Percentiles rank a stretch among this genome's conserved stretches.
phyloP scores from a whole-genome alignment of 2,329 filamentous ascomycete species.

The Paraphaeosphaeria minitans region DNA sequence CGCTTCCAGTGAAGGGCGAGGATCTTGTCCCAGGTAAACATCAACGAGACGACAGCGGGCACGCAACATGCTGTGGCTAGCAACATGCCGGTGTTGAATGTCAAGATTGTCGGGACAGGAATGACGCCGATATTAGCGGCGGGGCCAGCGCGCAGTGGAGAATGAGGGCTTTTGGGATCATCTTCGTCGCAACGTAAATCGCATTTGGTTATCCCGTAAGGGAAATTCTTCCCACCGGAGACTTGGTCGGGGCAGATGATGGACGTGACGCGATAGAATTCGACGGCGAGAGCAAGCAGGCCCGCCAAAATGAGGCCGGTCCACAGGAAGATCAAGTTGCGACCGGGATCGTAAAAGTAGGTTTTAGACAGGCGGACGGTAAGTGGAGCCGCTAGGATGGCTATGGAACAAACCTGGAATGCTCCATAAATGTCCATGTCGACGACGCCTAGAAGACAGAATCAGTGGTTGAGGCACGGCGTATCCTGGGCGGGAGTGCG shows the following conservation, averaged over 20 bases:
- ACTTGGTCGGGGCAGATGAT: conserved; percentile 48
- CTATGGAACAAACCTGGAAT: conserved; percentile 70
- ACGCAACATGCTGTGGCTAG: conserved; percentile 69
- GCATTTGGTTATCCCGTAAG: conserved; percentile 53
- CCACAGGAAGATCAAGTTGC: conserved; percentile 72
- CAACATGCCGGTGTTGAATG: conserved; percentile 64
- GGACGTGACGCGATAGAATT: conserved; percentile 64
- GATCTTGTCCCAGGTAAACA: conserved; percentile 69
- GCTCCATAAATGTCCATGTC: conserved; percentile 73
- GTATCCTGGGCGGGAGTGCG: conserved; percentile 5
- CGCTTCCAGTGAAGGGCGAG: conserved; percentile 65
- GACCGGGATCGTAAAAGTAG: conserved; percentile 67
- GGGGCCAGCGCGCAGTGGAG: conserved; percentile 60
- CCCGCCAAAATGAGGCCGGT: conserved; percentile 65
- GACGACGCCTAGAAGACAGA: conserved; percentile 57
- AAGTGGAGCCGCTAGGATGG: conserved; percentile 66
- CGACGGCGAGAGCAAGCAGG: conserved; percentile 65
- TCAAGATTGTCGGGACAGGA: conserved; percentile 60
- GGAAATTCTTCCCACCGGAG: conserved; percentile 45
- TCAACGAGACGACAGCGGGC: conserved; percentile 65
- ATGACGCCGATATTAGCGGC: conserved; percentile 68
- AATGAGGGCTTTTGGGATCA: conserved; percentile 51
- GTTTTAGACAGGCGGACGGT: conserved; percentile 66
- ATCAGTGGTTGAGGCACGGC: conserved; percentile 15
- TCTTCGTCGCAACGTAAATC: conserved; percentile 55